A percentile compares a stretch with the other conserved stretches of the same genome.
Evolutionary conservation across 176 grass and related monocot species (phyloP).

Genomic region (Panicum miliaceum): DNA sequence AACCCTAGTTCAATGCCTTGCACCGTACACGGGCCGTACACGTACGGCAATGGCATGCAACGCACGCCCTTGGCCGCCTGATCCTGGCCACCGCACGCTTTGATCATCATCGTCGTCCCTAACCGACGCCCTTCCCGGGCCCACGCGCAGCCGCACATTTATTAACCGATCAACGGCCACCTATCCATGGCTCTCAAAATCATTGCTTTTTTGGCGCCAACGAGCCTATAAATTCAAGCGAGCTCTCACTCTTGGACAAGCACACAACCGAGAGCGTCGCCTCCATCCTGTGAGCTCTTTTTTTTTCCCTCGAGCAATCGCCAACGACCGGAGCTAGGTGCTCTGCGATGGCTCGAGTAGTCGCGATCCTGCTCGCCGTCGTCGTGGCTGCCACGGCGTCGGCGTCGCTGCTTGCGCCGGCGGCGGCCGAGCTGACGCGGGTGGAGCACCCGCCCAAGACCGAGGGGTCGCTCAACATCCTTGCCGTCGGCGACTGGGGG

Average conservation of each 20-base stretch:
- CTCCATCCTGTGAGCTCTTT: not conserved
- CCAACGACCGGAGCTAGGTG: no score
- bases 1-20: slow-evolving; percentile 24
- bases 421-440: slow-evolving; percentile 46
- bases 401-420: not conserved
- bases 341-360: not conserved
- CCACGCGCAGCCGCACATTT: not conserved
- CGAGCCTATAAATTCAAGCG: slow-evolving; percentile 15
- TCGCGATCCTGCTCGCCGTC: not conserved
- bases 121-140: not conserved
- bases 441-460: slow-evolving; percentile 61
- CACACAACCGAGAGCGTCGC: not conserved
- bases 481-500: slow-evolving; percentile 78
- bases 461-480: slow-evolving; percentile 56
- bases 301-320: not conserved
- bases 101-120: not conserved
- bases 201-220: not conserved
- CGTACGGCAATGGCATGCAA: not conserved
- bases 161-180: not conserved
- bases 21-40: not conserved
- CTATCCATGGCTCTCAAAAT: not conserved
- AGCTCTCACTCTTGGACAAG: not conserved
- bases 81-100: not conserved
- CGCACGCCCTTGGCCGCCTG: not conserved
- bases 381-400: not conserved